These are phyloP conservation scores for Zygoascus ofunaensis DNA, from an alignment of 805 yeast genomes.

Conservation along the genomic window DNA sequence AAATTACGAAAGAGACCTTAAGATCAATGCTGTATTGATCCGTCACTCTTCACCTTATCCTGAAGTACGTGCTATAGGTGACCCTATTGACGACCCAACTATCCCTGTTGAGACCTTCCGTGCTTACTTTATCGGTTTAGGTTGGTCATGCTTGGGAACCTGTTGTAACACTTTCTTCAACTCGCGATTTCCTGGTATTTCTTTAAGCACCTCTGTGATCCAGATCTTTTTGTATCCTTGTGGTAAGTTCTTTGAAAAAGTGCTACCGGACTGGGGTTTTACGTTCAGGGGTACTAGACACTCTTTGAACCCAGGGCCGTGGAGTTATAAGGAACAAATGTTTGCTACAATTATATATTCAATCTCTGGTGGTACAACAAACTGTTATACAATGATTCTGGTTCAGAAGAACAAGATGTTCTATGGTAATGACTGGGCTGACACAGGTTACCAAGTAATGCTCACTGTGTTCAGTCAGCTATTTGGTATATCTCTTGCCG, in stretches of 20 bases:
- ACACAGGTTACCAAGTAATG: conserved; percentile 34
- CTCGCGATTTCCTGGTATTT: conserved; percentile 44
- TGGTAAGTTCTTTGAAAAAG: conserved; percentile 35
- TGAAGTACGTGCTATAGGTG: conserved; percentile 48
- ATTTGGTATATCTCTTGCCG: conserved; percentile 43
- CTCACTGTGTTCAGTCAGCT: conserved; percentile 36
- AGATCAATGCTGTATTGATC: conserved; percentile 34
- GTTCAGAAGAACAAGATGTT: conserved; percentile 17
- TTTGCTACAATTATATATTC: conserved; percentile 34
- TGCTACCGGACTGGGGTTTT: conserved; percentile 43
- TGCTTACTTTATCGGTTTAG: conserved; percentile 30
- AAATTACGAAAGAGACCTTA: conserved; percentile 8
- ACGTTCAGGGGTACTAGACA: conserved; percentile 33
- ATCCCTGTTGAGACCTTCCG: conserved; percentile 41
- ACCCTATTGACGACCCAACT: conserved; percentile 40
- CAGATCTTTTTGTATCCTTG: conserved; percentile 43
- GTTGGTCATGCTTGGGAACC: conserved; percentile 44
- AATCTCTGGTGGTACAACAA: conserved; percentile 2
- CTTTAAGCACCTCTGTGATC: conserved; percentile 34
- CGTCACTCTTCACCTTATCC: conserved; percentile 43
- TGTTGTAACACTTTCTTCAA: conserved; percentile 49
- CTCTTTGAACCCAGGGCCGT: conserved; percentile 51
- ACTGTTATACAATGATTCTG: conserved; percentile 13
- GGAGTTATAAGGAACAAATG: conserved; percentile 58
- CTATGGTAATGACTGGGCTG: conserved; percentile 18